Percentiles rank a stretch among this genome's conserved stretches.
Evolutionary conservation across 139 green algal genomes (phyloP).

Genomic region (Eudorina sp.): DNA sequence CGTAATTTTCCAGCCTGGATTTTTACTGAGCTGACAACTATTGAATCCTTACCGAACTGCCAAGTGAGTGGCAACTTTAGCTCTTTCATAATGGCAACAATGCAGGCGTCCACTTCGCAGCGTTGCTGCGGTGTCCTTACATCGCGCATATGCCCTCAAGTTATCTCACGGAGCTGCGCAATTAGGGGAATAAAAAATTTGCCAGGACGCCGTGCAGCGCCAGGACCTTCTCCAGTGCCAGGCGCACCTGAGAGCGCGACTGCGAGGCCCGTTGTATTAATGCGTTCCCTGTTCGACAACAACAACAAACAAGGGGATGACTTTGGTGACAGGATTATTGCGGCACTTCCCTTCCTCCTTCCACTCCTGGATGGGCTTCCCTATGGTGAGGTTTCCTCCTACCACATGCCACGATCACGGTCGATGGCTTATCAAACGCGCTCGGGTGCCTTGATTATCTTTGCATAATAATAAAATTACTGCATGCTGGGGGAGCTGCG

Average conservation of each 20-base stretch:
- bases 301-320: conserved; percentile 8
- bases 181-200: not conserved
- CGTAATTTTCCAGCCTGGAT: no score
- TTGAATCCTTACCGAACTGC: no score
- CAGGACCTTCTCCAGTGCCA: not conserved
- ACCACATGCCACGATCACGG: not conserved
- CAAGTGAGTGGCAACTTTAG: no score
- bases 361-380: conserved; percentile 72
- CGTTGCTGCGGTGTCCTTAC: not conserved
- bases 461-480: no score
- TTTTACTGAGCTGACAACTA: no score
- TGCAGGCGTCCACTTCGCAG: not conserved
- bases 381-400: conserved; percentile 54
- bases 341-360: conserved; percentile 69
- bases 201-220: not conserved
- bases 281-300: conserved; percentile 13
- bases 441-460: no score
- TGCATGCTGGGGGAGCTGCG: no score
- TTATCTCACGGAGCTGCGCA: no score
- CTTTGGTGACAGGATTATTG: conserved; percentile 52
- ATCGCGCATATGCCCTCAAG: no score
- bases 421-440: no score
- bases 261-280: not conserved
- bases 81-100: not conserved
- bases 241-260: not conserved